These are phyloP conservation scores for Hypoxylon sp. DNA, from an alignment of 2,329 filamentous ascomycete genomes.

Conservation along the genomic window DNA sequence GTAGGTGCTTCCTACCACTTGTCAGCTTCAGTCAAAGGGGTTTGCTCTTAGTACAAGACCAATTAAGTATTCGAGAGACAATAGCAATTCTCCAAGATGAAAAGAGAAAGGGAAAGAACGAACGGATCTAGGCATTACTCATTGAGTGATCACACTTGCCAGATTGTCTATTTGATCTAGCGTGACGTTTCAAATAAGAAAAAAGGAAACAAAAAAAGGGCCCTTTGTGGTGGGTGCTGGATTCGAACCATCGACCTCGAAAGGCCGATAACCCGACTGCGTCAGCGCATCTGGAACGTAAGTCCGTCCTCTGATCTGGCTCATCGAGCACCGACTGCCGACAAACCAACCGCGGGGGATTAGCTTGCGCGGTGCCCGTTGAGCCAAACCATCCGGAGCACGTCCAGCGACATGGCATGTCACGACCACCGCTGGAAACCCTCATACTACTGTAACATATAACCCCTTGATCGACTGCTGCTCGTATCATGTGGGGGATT, in stretches of 20 bases:
- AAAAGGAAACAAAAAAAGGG: not conserved
- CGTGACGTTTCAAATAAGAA: too few species aligned
- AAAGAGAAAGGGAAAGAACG: not conserved
- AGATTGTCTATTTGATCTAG: not conserved
- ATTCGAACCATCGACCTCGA: too few species aligned
- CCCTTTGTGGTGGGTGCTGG: not conserved
- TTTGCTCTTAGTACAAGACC: not conserved
- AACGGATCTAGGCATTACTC: not conserved
- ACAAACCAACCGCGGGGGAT: too few species aligned
- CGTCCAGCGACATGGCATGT: not conserved
- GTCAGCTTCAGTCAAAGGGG: not conserved
- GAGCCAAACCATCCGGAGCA: not conserved
- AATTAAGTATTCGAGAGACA: not conserved
- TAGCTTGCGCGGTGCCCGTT: not conserved
- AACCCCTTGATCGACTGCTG: too few species aligned
- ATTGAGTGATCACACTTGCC: not conserved
- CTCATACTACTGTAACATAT: not conserved
- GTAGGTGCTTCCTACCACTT: not conserved
- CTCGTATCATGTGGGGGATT: too few species aligned
- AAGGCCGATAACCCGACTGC: too few species aligned
- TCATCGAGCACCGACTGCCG: too few species aligned
- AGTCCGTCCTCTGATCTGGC: not conserved
- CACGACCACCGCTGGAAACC: not conserved
- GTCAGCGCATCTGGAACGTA: not conserved
- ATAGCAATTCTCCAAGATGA: not conserved